These are phyloP conservation scores for Ceratocystiopsis sp. DNA, from an alignment of 2,329 filamentous ascomycete genomes.

Conservation along the genomic window DNA sequence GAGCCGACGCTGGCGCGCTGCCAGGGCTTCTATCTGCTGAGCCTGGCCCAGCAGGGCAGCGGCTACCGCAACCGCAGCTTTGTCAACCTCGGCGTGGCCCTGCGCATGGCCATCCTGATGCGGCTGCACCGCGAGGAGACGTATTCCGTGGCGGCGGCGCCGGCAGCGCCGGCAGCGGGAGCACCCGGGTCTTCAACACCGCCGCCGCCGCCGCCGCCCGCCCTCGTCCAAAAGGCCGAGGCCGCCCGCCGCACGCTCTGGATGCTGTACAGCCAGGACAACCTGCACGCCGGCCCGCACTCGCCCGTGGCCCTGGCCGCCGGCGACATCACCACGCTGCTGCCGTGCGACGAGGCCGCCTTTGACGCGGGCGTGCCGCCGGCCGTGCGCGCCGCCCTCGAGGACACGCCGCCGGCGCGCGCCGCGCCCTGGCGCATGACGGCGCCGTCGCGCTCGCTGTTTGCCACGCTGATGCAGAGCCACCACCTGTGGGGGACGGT, in stretches of 20 bases:
- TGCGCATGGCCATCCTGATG: slow-evolving; percentile 38
- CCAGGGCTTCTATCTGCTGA: slow-evolving; percentile 41
- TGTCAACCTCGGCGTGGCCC: slow-evolving; percentile 38
- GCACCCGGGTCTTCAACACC: no score
- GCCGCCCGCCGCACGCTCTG: slow-evolving; percentile 41
- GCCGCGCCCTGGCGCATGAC: slow-evolving; percentile 26
- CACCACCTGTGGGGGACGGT: slow-evolving; percentile 37
- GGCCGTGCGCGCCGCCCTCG: slow-evolving; percentile 31
- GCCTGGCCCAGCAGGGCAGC: slow-evolving; percentile 40
- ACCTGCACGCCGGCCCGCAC: slow-evolving; percentile 33
- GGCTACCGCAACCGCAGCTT: slow-evolving; percentile 35
- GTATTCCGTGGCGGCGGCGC: slow-evolving; percentile 26
- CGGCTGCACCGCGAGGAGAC: slow-evolving; percentile 38
- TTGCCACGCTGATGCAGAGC: slow-evolving; percentile 37
- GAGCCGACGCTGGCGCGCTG: slow-evolving; percentile 36
- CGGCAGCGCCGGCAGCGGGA: no score
- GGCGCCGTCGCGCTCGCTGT: slow-evolving; percentile 30
- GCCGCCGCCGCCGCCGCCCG: slow-evolving; percentile 18
- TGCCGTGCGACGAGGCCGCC: slow-evolving; percentile 35
- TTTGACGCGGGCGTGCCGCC: slow-evolving; percentile 32
- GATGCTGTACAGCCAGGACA: slow-evolving; percentile 43
- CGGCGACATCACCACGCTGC: slow-evolving; percentile 34
- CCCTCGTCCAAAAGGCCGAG: slow-evolving; percentile 31
- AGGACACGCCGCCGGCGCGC: slow-evolving; percentile 32
- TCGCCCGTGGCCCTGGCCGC: slow-evolving; percentile 33